phyloP scores from a whole-genome alignment of 1,284 basidiomycete species.

The Tranzscheliella williamsii region DNA sequence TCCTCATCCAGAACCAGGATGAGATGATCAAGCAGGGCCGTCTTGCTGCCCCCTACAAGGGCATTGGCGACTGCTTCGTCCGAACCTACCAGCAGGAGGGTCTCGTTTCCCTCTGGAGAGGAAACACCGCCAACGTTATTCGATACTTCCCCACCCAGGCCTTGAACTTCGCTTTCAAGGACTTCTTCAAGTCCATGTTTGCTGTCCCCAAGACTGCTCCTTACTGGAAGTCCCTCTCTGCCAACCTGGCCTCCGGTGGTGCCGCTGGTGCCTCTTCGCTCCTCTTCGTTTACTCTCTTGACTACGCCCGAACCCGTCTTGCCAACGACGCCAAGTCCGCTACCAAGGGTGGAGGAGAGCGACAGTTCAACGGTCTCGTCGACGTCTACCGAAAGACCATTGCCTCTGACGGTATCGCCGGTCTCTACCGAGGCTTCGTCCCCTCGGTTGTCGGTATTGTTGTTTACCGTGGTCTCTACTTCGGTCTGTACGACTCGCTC shows the following conservation, averaged over 20 bases:
- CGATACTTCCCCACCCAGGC: slow-evolving; percentile 62
- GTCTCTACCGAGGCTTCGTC: slow-evolving; percentile 62
- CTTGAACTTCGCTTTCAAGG: slow-evolving; percentile 61
- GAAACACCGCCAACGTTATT: slow-evolving; percentile 62
- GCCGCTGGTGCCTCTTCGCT: slow-evolving; percentile 61
- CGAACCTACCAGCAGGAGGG: slow-evolving; percentile 61
- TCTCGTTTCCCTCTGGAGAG: slow-evolving; percentile 60
- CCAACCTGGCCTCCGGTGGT: slow-evolving; percentile 61
- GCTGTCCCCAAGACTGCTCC: slow-evolving; percentile 59
- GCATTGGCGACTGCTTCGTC: slow-evolving; percentile 61
- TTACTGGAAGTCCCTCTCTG: slow-evolving; percentile 59
- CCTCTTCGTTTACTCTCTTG: slow-evolving; percentile 61
- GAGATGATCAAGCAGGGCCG: slow-evolving; percentile 62
- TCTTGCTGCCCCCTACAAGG: slow-evolving; percentile 60
- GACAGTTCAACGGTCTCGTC: slow-evolving; percentile 61
- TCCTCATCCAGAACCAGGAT: slow-evolving; percentile 62
- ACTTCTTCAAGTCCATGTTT: slow-evolving; percentile 61
- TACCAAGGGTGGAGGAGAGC: slow-evolving; percentile 60
- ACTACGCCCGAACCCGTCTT: slow-evolving; percentile 62
- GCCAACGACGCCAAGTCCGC: slow-evolving; percentile 62
- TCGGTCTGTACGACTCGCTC: slow-evolving; percentile 62
- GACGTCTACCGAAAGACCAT: slow-evolving; percentile 62
- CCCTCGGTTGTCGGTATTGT: slow-evolving; percentile 61
- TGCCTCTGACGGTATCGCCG: slow-evolving; percentile 59
- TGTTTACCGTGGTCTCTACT: slow-evolving; percentile 62